Base-by-base conservation (phyloP, 352 stramenopile species). In the Pythium aphanidermatum region DNA sequence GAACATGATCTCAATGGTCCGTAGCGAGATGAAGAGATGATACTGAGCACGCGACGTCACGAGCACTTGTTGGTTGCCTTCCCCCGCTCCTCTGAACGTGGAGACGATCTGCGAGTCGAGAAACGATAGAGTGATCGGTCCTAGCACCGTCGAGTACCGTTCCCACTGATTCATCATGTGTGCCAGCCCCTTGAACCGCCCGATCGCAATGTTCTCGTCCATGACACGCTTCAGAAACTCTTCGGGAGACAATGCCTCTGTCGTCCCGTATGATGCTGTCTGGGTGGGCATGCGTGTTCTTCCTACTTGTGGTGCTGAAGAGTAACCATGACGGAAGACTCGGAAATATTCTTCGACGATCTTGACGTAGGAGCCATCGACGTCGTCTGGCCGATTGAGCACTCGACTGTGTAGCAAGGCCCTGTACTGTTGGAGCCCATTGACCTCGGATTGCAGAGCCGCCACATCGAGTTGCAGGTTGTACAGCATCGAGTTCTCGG, bases 401-500 rank as follows among this genome's bases (percentile, higher is more conserved):
- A 27, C 39, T 3, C 62, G 55, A 5, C 55, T 36, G 7, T 56
- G 39, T 5, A 81, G 53, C 25, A 81, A 14, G 2, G 57, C 40
- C 4, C 56, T 47, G 46, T 65, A 65, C 34, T 71, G 55, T 0
- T 17, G 13, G n/a, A 81, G 46, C 4, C 55, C 44, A 26, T 70
- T 56, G 43, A 81, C 66, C 36, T 81, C 58, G 29, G 76, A 69
- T 10, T 59, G 65, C 19, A 80, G 36, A 40, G 49, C 55, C 20
- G 70, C 60, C 13, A 83, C 46, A 37, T 83, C 71, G 16, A 83
- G 57, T 50, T 79, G 60, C 20, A 81, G 41, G 35, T 81, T 83
- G 55, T 83, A 83, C 4, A 76, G 55, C 42, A 55, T 58, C 48
- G 71, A 83, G 49, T 68, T 70, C 40, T 80, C 60, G 19, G 55